Evolutionary conservation across 2,329 filamentous ascomycete species (phyloP), one percentile per base, ranked within the genome.

Genomic region (Cercospora sp.): DNA sequence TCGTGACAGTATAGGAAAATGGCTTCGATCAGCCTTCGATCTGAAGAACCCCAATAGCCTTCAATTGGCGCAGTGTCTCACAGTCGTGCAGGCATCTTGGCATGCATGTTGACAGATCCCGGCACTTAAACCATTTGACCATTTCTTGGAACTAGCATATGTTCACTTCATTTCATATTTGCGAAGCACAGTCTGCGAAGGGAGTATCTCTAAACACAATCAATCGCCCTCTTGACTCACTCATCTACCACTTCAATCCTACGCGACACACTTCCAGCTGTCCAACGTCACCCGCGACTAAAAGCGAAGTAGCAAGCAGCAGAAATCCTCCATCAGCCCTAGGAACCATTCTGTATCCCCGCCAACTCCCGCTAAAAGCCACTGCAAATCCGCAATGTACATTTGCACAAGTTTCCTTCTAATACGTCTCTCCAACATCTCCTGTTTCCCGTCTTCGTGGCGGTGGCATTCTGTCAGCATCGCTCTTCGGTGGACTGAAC

Each of bases 381-480:
- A 65, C 45, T 8, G 43, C 32, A 45, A 53, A 10, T 18, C 13
- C 57, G 49, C 30, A 65, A 51, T 49, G 40, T 59, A 51, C 59
- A 63, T 26, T 5, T 24, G 45, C 45, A 62, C 58, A 51, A 45
- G 32, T 12, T 55, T 40, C 58, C 65, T 61, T 66, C 72, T 69
- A 78, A 61, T 77, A 79, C 61, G 78, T 79, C 72, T 79, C 78
- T 13, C 77, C 77, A 51, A 79, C 63, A 68, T 78, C 77, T 30
- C 72, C 76, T 69, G 72, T 69, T 63, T 72, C 65, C 64, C 83
- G 82, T 67, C 82, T 77, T 63, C 80, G 80, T 9, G 84, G 81
- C 18, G 82, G 83, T 32, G 82, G 81, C 81, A 85, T 85, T 71
- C 69, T 82, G 77, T 62, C 67, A 24, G 55, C 65, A 12, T 63